Percentiles rank a stretch among this genome's conserved stretches.
Conservation (phyloP, 2,329 filamentous ascomycete species). For the Fusarium clavum region DNA sequence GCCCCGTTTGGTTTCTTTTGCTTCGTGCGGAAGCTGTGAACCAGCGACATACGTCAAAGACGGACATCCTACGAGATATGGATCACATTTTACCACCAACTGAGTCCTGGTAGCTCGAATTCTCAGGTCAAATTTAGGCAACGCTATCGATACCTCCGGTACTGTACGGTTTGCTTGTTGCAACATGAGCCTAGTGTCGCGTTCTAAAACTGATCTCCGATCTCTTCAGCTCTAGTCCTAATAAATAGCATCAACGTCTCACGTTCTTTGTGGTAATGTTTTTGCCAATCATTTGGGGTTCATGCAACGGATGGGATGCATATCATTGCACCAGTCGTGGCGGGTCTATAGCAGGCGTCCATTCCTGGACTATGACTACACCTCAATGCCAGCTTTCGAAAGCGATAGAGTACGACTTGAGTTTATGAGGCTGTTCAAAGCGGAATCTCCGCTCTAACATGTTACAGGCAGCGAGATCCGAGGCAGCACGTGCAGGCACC, state of each 20-base stretch:
- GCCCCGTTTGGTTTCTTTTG: background rate
- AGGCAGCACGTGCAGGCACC: background rate
- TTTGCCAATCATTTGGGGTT: background rate
- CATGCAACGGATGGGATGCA: constrained; percentile 14
- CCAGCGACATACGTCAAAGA: background rate
- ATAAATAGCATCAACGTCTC: background rate
- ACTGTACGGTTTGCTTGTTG: background rate
- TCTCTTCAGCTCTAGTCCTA: background rate
- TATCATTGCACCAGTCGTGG: background rate
- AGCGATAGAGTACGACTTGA: background rate
- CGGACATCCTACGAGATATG: background rate
- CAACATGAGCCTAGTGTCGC: background rate
- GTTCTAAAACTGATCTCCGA: background rate
- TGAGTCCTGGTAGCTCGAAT: background rate
- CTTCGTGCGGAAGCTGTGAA: background rate
- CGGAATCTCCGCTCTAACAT: background rate
- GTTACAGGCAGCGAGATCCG: background rate
- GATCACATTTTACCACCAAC: background rate
- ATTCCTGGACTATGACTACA: background rate
- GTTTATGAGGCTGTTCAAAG: background rate
- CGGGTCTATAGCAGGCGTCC: background rate
- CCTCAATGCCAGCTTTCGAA: background rate
- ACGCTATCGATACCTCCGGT: background rate
- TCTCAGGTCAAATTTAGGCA: background rate
- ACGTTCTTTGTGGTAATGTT: constrained; percentile 1